These are phyloP conservation scores for Aspergillus sp. DNA, from an alignment of 2,329 filamentous ascomycete species.

Conservation along the genomic window DNA sequence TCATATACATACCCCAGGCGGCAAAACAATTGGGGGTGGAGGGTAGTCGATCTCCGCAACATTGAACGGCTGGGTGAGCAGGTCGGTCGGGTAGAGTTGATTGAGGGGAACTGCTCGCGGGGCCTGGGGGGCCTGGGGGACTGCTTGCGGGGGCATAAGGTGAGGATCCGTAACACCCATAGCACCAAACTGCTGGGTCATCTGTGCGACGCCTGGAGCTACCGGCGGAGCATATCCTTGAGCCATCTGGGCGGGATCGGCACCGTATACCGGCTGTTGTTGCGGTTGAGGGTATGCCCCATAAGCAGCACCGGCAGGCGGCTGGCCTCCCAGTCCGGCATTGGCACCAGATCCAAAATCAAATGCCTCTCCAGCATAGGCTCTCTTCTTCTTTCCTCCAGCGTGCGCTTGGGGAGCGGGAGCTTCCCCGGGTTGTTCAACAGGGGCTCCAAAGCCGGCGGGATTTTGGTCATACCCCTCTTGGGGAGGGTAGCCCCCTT, in stretches of 20 bases:
- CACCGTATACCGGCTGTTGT: slow-evolving; percentile 45
- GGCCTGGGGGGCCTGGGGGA: slow-evolving; percentile 43
- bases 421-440: slow-evolving; percentile 31
- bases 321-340: slow-evolving; percentile 55
- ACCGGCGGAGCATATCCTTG: slow-evolving; percentile 63
- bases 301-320: slow-evolving; percentile 59
- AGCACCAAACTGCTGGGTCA: slow-evolving; percentile 79
- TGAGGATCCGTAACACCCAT: slow-evolving; percentile 67
- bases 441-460: slow-evolving; percentile 40
- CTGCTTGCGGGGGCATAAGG: slow-evolving; percentile 41
- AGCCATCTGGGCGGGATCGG: slow-evolving; percentile 49
- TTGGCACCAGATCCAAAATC: slow-evolving; percentile 89
- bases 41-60: slow-evolving; percentile 88
- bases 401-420: slow-evolving; percentile 34
- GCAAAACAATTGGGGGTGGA: slow-evolving; percentile 85
- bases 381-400: slow-evolving; percentile 73
- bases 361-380: slow-evolving; percentile 92
- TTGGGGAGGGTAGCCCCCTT: slow-evolving; percentile 52
- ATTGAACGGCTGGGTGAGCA: slow-evolving; percentile 90
- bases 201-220: slow-evolving; percentile 62
- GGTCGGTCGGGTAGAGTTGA: slow-evolving; percentile 86
- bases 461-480: slow-evolving; percentile 48
- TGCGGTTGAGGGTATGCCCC: slow-evolving; percentile 60
- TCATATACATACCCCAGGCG: slow-evolving; percentile 73
- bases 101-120: slow-evolving; percentile 63